Conservation (phyloP, 179 eudicot genomes). For the Carnegiea gigantea region DNA sequence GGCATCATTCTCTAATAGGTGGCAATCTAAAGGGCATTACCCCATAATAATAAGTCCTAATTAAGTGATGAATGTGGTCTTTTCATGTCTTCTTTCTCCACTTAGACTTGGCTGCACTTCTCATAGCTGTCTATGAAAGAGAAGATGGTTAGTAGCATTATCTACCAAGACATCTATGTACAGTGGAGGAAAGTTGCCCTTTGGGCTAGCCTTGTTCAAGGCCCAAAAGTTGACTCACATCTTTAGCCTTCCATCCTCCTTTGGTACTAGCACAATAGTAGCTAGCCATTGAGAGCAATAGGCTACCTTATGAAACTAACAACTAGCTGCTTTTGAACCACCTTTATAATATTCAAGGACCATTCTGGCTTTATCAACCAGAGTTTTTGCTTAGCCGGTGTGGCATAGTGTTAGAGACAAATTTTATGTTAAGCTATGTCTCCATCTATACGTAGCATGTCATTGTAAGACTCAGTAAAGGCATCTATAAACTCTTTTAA, state of each 20-base stretch:
- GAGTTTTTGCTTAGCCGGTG: neutral
- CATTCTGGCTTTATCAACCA: no score
- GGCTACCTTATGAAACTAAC: neutral
- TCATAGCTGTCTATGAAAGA: neutral
- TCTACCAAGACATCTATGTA: neutral
- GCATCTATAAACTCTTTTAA: no score
- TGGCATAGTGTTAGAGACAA: neutral
- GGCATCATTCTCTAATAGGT: neutral
- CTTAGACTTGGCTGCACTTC: neutral
- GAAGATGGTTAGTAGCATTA: neutral
- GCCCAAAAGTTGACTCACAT: neutral
- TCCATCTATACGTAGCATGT: no score
- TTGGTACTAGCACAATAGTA: neutral
- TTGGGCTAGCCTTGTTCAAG: neutral
- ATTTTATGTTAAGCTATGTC: no score
- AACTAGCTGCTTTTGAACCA: neutral
- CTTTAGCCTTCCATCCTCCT: constrained; percentile 3
- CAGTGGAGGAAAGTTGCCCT: neutral
- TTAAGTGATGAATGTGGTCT: neutral
- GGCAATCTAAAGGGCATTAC: neutral
- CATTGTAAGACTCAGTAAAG: no score
- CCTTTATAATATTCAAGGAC: neutral
- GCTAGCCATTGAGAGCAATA: neutral
- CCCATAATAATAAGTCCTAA: neutral
- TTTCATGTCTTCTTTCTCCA: neutral